Evolutionary conservation across 2,329 filamentous ascomycete genomes (phyloP), one percentile per base, ranked within the genome.

Genomic region (Fusarium austroafricanum): DNA sequence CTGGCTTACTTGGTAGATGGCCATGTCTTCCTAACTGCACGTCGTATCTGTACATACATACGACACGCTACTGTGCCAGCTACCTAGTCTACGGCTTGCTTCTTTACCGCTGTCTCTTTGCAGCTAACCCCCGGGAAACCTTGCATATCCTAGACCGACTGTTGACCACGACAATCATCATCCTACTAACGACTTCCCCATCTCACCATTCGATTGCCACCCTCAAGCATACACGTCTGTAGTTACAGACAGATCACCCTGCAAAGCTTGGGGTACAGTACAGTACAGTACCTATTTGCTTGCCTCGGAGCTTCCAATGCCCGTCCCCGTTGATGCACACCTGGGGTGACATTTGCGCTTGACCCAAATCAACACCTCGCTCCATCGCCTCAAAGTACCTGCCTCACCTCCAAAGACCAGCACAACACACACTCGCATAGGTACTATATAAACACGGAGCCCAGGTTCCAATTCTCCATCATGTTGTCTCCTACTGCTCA

Each of bases 301-400:
- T 54, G 43, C 45, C 28, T 43, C 47, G 46, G 47, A 63, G 55
- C 54, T 49, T 61, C 61, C 64, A 72, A 73, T 74, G 70, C 44
- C 50, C 49, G 42, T 42, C 70, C 62, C 72, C 71, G 69, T 70
- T 66, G 61, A 70, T 49, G 50, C 55, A 71, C 67, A 55, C 64
- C 58, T 54, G 61, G 62, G 57, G 59, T 69, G 67, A 61, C 55
- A 62, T 61, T 62, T 49, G 52, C 50, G 17, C 26, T 70, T 63
- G 66, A 68, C 44, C 28, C 42, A 28, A 68, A 53, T 58, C 46
- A 45, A 46, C 61, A 51, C 47, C 49, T 61, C 39, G 55, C 56
- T 59, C 51, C 46, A 56, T 55, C 55, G 33, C 46, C 65, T 52
- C 42, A 51, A 68, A 52, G 31, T 55, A 50, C 54, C 50, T 42